These are phyloP conservation scores for Rhizoctonia solani DNA, from an alignment of 1,284 basidiomycete species.

Conservation along the genomic window DNA sequence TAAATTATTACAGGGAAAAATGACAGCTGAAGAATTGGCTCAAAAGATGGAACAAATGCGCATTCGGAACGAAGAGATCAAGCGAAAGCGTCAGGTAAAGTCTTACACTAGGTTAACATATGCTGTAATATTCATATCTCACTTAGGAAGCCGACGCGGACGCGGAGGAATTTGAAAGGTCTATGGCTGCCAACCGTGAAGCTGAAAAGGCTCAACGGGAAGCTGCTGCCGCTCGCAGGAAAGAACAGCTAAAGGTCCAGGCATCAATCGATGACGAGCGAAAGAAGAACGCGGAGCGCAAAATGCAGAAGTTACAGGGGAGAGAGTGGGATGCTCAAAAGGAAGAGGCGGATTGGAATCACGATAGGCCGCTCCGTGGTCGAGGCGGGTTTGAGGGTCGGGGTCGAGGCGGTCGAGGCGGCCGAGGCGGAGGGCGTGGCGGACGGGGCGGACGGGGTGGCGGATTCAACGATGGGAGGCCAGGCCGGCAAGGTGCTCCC, in stretches of 20 bases:
- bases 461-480: constrained; percentile 46
- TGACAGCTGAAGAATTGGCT: constrained; percentile 68
- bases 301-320: constrained; percentile 72
- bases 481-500: constrained; percentile 32
- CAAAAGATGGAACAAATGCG: constrained; percentile 74
- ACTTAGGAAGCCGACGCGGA: constrained; percentile 67
- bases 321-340: constrained; percentile 87
- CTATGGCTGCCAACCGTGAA: constrained; percentile 51
- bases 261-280: constrained; percentile 58
- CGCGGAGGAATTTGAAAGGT: constrained; percentile 72
- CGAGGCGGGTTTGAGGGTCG: constrained; percentile 12
- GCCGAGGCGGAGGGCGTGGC: not conserved
- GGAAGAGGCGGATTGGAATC: constrained; percentile 50
- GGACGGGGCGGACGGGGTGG: constrained; percentile 31
- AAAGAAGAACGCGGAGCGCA: constrained; percentile 72
- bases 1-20: constrained; percentile 60
- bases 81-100: constrained; percentile 67
- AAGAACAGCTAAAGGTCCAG: constrained; percentile 48
- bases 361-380: constrained; percentile 7
- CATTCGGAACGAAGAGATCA: constrained; percentile 80
- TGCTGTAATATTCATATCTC: constrained; percentile 46
- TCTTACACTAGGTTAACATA: constrained; percentile 36
- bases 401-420: not conserved
- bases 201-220: constrained; percentile 40
- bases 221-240: constrained; percentile 12